Evolutionary conservation across 768 basidiomycete species (phyloP).

Genomic region (Amanita rubescens): DNA sequence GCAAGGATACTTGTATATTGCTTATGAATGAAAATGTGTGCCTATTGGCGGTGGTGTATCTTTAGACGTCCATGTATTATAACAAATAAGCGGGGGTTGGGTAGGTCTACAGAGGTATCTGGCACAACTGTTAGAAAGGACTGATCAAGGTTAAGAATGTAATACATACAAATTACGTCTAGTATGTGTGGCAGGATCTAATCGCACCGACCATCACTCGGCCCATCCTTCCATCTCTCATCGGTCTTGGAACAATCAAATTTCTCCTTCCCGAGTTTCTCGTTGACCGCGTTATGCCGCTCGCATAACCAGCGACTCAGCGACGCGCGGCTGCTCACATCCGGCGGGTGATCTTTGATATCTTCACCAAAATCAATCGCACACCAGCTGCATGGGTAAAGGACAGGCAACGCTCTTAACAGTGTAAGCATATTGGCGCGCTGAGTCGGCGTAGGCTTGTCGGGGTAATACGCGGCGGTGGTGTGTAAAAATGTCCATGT

Average conservation of each 20-base stretch:
- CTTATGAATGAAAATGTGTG: neutral
- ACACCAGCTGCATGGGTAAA: slow-evolving; percentile 89
- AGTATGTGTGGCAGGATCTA: neutral
- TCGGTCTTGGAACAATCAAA: slow-evolving; percentile 83
- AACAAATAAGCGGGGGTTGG: neutral
- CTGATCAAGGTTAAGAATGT: neutral
- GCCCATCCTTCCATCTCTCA: slow-evolving; percentile 91
- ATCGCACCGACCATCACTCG: slow-evolving; percentile 83
- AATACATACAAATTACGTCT: neutral
- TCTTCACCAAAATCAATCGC: slow-evolving; percentile 75
- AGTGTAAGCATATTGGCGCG: slow-evolving; percentile 80
- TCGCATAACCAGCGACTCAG: slow-evolving; percentile 86
- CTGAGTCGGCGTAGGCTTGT: slow-evolving; percentile 65
- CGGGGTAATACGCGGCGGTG: slow-evolving; percentile 92
- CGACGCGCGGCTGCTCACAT: slow-evolving; percentile 61
- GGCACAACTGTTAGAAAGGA: neutral
- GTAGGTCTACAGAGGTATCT: neutral
- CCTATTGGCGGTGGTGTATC: neutral
- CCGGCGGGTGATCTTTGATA: slow-evolving; percentile 60
- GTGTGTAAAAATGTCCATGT: slow-evolving; percentile 98
- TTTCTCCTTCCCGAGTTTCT: slow-evolving; percentile 69
- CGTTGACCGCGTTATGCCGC: slow-evolving; percentile 90
- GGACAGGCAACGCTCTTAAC: slow-evolving; percentile 63
- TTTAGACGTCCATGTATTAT: neutral
- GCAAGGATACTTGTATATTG: neutral